Evolutionary conservation across 2,329 filamentous ascomycete genomes (phyloP).

Genomic region (Xylariomycetidae sp.): DNA sequence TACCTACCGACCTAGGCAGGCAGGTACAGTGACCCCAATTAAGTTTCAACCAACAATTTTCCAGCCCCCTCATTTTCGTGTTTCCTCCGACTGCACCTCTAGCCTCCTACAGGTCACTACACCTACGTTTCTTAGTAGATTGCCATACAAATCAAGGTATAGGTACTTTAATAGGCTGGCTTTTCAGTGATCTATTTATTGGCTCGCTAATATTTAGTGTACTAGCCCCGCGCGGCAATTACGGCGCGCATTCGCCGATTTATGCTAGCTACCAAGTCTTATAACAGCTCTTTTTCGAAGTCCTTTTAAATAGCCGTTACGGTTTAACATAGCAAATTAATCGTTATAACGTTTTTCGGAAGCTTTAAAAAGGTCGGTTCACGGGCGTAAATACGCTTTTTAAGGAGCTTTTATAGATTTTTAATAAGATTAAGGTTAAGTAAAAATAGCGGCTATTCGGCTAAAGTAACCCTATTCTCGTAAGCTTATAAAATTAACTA

Average conservation of each 20-base stretch:
- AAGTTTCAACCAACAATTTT: no score
- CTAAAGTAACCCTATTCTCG: background rate
- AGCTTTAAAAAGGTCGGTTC: background rate
- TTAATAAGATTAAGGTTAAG: background rate
- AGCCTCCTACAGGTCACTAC: background rate
- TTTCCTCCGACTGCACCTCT: no score
- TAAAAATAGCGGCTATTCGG: background rate
- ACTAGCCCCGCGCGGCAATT: background rate
- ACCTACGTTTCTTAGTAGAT: background rate
- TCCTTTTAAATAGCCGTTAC: background rate
- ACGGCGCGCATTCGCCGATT: background rate
- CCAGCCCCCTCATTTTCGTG: no score
- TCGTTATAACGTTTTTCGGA: background rate
- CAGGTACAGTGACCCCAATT: no score
- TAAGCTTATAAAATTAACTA: background rate
- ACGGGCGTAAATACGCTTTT: background rate
- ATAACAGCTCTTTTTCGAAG: background rate
- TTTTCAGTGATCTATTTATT: background rate
- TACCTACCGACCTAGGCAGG: slow-evolving; percentile 1
- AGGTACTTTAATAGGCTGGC: background rate
- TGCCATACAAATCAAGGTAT: background rate
- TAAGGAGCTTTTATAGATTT: background rate
- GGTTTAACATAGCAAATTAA: background rate
- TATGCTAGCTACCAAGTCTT: background rate
- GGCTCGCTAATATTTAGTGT: background rate